Evolutionary conservation across 495 filamentous ascomycete genomes (phyloP).

Genomic region (Neurospora tetrasperma): DNA sequence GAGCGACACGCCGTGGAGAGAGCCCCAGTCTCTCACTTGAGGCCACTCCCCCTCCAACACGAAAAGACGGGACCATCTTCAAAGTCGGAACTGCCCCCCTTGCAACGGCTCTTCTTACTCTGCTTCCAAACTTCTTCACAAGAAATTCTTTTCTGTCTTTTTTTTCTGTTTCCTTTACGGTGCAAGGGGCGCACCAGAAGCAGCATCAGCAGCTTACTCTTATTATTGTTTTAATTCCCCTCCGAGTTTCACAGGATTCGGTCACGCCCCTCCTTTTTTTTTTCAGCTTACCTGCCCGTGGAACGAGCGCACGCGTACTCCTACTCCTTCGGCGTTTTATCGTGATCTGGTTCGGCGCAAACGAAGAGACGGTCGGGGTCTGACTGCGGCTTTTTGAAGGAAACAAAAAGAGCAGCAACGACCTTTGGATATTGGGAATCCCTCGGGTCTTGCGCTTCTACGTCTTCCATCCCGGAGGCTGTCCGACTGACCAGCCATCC

Average conservation of each 20-base stretch:
- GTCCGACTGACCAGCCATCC: not conserved
- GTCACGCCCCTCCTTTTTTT: not conserved
- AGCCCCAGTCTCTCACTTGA: not conserved
- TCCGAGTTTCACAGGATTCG: not conserved
- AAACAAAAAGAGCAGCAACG: not conserved
- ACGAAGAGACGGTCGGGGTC: not conserved
- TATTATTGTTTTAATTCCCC: not conserved
- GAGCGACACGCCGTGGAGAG: not conserved
- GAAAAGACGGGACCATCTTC: not conserved
- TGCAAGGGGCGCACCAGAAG: not conserved
- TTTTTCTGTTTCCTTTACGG: not conserved
- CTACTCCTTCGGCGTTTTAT: not conserved
- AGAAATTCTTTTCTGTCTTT: not conserved
- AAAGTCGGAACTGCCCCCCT: not conserved
- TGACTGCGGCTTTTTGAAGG: not conserved
- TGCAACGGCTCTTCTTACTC: not conserved
- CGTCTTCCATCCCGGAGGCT: not conserved
- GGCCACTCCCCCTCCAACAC: not conserved
- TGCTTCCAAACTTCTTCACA: not conserved
- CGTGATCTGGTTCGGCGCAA: not conserved
- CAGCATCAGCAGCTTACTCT: not conserved
- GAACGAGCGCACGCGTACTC: not conserved
- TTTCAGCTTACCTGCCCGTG: not conserved
- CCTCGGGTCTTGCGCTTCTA: not conserved
- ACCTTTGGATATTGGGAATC: not conserved